phyloP scores from a whole-genome alignment of 495 filamentous ascomycete genomes.

The Cairneyella variabilis region DNA sequence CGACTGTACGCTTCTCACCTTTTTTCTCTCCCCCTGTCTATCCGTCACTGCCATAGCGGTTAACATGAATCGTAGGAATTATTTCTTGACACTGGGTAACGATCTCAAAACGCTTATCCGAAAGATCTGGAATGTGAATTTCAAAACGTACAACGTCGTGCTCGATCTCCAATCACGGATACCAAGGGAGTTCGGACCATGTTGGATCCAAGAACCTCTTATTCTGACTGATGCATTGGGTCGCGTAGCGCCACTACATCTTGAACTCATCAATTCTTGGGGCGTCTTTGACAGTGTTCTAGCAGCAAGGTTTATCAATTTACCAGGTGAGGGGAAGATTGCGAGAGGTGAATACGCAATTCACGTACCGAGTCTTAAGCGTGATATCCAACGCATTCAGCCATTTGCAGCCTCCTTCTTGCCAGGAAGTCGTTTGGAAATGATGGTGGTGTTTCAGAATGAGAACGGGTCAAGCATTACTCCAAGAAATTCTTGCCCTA shows the following conservation, averaged over 20 bases:
- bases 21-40: too few species aligned
- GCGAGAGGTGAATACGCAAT: constrained; percentile 1
- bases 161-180: constrained; percentile 1
- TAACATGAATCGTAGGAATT: background rate
- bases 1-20: background rate
- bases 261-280: constrained; percentile 13
- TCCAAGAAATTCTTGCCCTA: background rate
- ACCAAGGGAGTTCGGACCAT: background rate
- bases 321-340: constrained; percentile 2
- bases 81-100: constrained; percentile 1
- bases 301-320: background rate
- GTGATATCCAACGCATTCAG: background rate
- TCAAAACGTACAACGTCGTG: background rate
- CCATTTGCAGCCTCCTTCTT: constrained; percentile 1
- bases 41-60: background rate
- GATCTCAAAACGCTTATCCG: constrained; percentile 1
- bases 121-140: background rate
- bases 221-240: constrained; percentile 6
- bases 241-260: constrained; percentile 6
- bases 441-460: constrained; percentile 2
- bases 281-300: background rate
- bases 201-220: constrained; percentile 4
- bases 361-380: background rate
- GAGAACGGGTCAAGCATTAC: background rate
- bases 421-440: constrained; percentile 1